Percentiles rank a stretch among this genome's conserved stretches.
These are phyloP conservation scores for Barnettozyma sp. DNA, from an alignment of 805 yeast species.

Conservation along the genomic window DNA sequence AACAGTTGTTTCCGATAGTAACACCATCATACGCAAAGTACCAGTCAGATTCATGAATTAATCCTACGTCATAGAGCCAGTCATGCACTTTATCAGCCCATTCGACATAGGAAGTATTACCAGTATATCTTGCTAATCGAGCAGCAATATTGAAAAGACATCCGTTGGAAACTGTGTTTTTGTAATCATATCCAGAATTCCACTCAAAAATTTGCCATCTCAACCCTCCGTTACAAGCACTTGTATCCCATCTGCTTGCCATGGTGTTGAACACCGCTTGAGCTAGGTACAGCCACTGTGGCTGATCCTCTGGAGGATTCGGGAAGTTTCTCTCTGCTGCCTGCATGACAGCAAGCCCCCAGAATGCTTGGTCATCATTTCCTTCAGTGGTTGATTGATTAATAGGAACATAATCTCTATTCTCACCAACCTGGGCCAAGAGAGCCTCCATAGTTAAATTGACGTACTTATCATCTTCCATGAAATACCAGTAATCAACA, in stretches of 20 bases:
- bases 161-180: slow-evolving; percentile 58
- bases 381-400: slow-evolving; percentile 65
- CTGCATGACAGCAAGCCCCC: slow-evolving; percentile 62
- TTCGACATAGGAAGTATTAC: slow-evolving; percentile 47
- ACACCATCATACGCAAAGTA: slow-evolving; percentile 59
- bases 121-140: slow-evolving; percentile 55
- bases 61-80: slow-evolving; percentile 53
- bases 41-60: slow-evolving; percentile 35
- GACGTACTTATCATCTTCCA: slow-evolving; percentile 61
- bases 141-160: slow-evolving; percentile 58
- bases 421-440: slow-evolving; percentile 37
- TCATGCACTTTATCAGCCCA: slow-evolving; percentile 66
- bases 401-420: slow-evolving; percentile 52
- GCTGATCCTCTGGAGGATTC: slow-evolving; percentile 39
- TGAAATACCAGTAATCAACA: slow-evolving; percentile 65
- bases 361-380: slow-evolving; percentile 69
- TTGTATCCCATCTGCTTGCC: slow-evolving; percentile 54
- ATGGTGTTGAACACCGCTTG: slow-evolving; percentile 62
- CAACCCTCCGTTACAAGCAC: slow-evolving; percentile 54
- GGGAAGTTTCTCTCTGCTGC: slow-evolving; percentile 59
- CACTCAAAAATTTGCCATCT: slow-evolving; percentile 71
- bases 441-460: slow-evolving; percentile 52
- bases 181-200: slow-evolving; percentile 63
- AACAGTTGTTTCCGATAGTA: slow-evolving; percentile 41
- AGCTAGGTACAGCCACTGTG: slow-evolving; percentile 52